Evolutionary conservation across 2,329 filamentous ascomycete genomes (phyloP).

Genomic region (Penicillium corylophilum): DNA sequence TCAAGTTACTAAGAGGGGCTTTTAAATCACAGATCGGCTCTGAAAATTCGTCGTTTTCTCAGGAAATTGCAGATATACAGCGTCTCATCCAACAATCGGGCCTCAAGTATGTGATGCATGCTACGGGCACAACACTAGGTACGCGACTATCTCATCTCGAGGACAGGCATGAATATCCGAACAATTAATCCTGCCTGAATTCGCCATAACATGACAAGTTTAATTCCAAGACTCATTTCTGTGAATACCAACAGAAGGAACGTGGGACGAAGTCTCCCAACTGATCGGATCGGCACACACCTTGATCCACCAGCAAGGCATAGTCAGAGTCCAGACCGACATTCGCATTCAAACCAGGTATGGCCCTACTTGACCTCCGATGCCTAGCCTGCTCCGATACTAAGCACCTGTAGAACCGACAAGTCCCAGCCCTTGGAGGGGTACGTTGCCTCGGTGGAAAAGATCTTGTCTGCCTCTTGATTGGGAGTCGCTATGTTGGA

Average conservation of each 20-base stretch:
- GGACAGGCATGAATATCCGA: not conserved
- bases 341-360: conserved; percentile 76
- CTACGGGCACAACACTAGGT: conserved; percentile 85
- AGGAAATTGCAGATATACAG: conserved; percentile 82
- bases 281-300: conserved; percentile 76
- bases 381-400: not conserved
- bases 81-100: conserved; percentile 73
- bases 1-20: not conserved
- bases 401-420: conserved; percentile 60
- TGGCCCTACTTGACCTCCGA: conserved; percentile 21
- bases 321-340: conserved; percentile 78
- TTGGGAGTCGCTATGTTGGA: not conserved
- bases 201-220: not conserved
- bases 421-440: conserved; percentile 75
- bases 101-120: conserved; percentile 79
- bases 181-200: not conserved
- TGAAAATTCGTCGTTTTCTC: conserved; percentile 66
- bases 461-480: conserved; percentile 38
- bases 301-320: conserved; percentile 68
- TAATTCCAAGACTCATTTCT: not conserved
- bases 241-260: conserved; percentile 63
- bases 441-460: conserved; percentile 63
- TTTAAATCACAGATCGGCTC: conserved; percentile 62
- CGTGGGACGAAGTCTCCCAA: conserved; percentile 79
- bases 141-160: conserved; percentile 31